phyloP scores from a whole-genome alignment of 805 yeast species.

The Candida awuae region DNA sequence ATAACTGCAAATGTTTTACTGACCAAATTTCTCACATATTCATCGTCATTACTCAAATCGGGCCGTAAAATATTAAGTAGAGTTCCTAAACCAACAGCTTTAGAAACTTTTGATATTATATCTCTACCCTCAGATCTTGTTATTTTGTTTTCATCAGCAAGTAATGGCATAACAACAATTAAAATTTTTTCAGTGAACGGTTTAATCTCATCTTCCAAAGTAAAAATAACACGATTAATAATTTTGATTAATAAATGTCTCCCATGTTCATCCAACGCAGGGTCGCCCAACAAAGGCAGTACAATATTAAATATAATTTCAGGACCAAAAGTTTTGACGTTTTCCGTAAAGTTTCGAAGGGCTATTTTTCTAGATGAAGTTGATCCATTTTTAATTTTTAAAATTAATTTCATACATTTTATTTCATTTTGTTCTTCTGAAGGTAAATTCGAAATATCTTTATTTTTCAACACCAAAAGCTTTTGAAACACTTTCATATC shows the following conservation, averaged over 20 bases:
- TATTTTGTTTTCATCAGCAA: slow-evolving; percentile 72
- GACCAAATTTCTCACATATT: slow-evolving; percentile 66
- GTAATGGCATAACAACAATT: slow-evolving; percentile 66
- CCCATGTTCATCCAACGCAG: slow-evolving; percentile 69
- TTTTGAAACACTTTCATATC: slow-evolving; percentile 68
- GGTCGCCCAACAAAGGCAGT: slow-evolving; percentile 71
- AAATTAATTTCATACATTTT: slow-evolving; percentile 51
- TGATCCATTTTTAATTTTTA: slow-evolving; percentile 73
- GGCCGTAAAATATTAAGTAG: slow-evolving; percentile 76
- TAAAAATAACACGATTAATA: slow-evolving; percentile 58
- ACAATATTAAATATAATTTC: slow-evolving; percentile 57
- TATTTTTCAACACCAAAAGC: slow-evolving; percentile 31
- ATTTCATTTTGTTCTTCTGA: slow-evolving; percentile 51
- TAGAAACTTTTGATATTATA: slow-evolving; percentile 62
- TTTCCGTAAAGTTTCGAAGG: slow-evolving; percentile 55
- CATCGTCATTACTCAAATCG: slow-evolving; percentile 77
- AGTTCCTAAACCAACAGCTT: slow-evolving; percentile 73
- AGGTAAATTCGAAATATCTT: slow-evolving; percentile 30
- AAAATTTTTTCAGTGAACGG: slow-evolving; percentile 71
- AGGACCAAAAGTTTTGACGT: slow-evolving; percentile 62
- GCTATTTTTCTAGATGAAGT: slow-evolving; percentile 62
- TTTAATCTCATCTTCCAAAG: slow-evolving; percentile 52
- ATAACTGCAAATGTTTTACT: slow-evolving; percentile 79
- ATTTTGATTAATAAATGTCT: slow-evolving; percentile 75
- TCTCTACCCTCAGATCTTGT: slow-evolving; percentile 75